A percentile compares a stretch with the other conserved stretches of the same genome.
These are phyloP conservation scores for Candida suzukii DNA, from an alignment of 805 yeast species.

Conservation along the genomic window DNA sequence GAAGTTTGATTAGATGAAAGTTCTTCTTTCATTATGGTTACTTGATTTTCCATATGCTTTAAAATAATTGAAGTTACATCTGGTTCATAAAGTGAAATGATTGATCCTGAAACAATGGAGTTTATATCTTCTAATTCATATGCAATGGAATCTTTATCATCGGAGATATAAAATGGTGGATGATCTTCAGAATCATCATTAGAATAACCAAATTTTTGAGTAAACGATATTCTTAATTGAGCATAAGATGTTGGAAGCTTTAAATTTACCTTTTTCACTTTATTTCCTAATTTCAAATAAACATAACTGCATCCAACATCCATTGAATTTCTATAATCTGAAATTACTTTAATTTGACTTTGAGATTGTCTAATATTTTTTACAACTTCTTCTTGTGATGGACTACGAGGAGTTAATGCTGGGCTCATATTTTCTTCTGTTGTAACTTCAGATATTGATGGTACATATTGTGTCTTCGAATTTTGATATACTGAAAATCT, in stretches of 20 bases:
- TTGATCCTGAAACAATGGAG: slow-evolving; percentile 53
- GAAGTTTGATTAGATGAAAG: slow-evolving; percentile 19
- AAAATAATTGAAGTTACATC: slow-evolving; percentile 16
- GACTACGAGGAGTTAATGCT: slow-evolving; percentile 14
- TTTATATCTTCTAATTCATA: slow-evolving; percentile 79
- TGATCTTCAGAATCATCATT: slow-evolving; percentile 58
- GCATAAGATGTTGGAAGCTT: slow-evolving; percentile 42
- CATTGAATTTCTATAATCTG: not conserved
- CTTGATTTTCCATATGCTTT: slow-evolving; percentile 20
- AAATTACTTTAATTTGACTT: not conserved
- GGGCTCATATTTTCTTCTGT: not conserved
- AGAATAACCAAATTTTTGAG: slow-evolving; percentile 81
- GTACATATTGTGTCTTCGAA: slow-evolving; percentile 12
- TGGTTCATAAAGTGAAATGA: slow-evolving; percentile 53
- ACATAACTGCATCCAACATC: not conserved
- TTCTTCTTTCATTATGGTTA: slow-evolving; percentile 19
- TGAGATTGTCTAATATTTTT: slow-evolving; percentile 15
- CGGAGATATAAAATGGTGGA: slow-evolving; percentile 74
- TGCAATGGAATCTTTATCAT: slow-evolving; percentile 47
- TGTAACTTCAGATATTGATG: slow-evolving; percentile 12
- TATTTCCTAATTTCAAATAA: slow-evolving; percentile 32
- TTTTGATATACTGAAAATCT: slow-evolving; percentile 87
- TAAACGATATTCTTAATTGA: slow-evolving; percentile 61
- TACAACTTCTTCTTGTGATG: slow-evolving; percentile 17
- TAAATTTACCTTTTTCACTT: slow-evolving; percentile 47